phyloP scores from a whole-genome alignment of 148 eudicot species.

The Vaccinium vitisidaea region DNA sequence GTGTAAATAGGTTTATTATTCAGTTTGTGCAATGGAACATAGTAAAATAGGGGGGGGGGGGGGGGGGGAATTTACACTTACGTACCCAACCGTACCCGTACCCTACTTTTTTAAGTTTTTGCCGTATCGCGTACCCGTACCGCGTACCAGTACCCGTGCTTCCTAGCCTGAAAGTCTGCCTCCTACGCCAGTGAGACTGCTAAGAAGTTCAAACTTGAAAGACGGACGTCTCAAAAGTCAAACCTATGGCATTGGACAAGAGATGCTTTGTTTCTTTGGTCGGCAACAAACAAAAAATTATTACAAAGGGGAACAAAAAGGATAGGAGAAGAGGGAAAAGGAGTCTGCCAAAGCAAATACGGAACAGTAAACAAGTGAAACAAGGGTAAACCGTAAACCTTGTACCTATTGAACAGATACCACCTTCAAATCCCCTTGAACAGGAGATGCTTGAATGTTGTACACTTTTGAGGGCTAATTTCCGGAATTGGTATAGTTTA shows the following conservation, averaged over 20 bases:
- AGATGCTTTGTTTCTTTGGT: neutral
- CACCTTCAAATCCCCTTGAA: neutral
- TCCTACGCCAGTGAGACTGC: neutral
- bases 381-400: neutral
- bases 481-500: neutral
- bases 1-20: too few relatives aligned
- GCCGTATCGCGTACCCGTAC: too few relatives aligned
- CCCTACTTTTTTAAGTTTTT: too few relatives aligned
- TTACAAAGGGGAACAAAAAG: neutral
- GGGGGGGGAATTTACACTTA: too few relatives aligned
- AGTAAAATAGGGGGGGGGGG: too few relatives aligned
- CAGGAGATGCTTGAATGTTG: neutral
- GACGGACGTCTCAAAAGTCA: neutral
- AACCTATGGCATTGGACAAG: neutral
- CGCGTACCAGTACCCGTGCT: too few relatives aligned
- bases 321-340: neutral
- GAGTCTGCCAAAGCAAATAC: neutral
- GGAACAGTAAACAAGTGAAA: neutral
- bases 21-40: too few relatives aligned
- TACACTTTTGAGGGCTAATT: neutral
- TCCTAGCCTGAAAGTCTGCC: neutral
- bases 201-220: neutral
- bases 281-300: neutral
- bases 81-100: too few relatives aligned
- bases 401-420: neutral